phyloP scores from a whole-genome alignment of 257 asterid species.

The Solanum pinnatisectum region DNA sequence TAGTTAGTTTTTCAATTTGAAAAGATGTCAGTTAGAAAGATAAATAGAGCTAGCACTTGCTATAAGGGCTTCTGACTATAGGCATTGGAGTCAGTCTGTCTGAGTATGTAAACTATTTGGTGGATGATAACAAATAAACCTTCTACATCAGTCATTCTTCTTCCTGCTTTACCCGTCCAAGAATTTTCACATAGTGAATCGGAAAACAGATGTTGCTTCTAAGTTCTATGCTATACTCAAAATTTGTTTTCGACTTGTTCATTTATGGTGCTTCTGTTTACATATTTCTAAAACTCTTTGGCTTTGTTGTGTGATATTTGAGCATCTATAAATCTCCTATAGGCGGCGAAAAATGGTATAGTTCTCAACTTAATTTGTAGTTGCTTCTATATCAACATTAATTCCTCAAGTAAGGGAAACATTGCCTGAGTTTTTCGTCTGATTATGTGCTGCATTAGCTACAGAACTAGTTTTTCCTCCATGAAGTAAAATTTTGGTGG shows the following conservation, averaged over 20 bases:
- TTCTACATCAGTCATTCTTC: not conserved
- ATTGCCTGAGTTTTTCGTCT: too few species aligned
- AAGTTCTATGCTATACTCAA: not conserved
- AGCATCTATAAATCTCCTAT: not conserved
- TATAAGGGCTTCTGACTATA: not conserved
- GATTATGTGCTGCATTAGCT: not conserved
- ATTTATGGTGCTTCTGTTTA: not conserved
- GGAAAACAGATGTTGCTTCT: not conserved
- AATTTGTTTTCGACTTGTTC: not conserved
- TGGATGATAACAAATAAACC: not conserved
- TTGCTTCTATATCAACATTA: not conserved
- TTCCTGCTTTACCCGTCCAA: not conserved
- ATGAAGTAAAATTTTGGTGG: not conserved
- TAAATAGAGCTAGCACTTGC: not conserved
- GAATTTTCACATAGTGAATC: not conserved
- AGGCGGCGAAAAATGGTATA: not conserved
- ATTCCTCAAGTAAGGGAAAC: not conserved
- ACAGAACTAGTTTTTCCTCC: not conserved
- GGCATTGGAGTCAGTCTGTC: rapidly evolving
- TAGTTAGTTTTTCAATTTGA: not conserved
- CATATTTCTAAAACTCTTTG: not conserved
- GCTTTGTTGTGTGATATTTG: not conserved
- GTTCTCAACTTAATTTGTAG: not conserved
- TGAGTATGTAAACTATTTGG: not conserved
- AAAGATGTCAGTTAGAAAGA: too few species aligned